Conservation (phyloP, 768 basidiomycete genomes). For the Boletus bicolor region DNA sequence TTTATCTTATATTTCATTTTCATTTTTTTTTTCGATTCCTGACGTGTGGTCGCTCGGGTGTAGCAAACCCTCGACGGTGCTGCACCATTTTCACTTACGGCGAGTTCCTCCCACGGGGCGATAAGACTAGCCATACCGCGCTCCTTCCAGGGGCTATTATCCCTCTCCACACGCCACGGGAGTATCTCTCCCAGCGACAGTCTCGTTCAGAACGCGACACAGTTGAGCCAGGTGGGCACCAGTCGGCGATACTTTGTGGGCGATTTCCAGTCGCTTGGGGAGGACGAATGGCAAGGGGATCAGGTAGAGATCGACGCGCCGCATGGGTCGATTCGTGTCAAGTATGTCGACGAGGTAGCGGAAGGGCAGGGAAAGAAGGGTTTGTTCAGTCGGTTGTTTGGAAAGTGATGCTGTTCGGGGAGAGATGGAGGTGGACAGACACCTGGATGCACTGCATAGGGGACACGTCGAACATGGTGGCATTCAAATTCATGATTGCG, state of each 20-base stretch:
- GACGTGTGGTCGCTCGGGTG: neutral
- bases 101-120: constrained; percentile 7
- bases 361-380: constrained; percentile 6
- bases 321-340: constrained; percentile 20
- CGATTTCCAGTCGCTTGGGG: constrained; percentile 12
- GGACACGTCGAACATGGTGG: too few species aligned
- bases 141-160: constrained; percentile 19
- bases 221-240: constrained; percentile 21
- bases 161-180: constrained; percentile 18
- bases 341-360: constrained; percentile 18
- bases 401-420: constrained; percentile 9
- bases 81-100: constrained; percentile 17
- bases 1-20: too few species aligned
- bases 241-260: constrained; percentile 26
- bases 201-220: constrained; percentile 17
- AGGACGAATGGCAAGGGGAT: constrained; percentile 22
- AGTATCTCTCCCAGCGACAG: constrained; percentile 11
- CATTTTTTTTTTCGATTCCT: too few species aligned
- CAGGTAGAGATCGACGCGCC: neutral
- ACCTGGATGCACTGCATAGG: neutral
- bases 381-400: constrained; percentile 6
- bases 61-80: constrained; percentile 4
- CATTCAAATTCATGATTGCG: too few species aligned
- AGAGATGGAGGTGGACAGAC: neutral
- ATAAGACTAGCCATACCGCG: constrained; percentile 18